Percentiles rank a stretch among this genome's conserved stretches.
Evolutionary conservation across 305 asterid genomes (phyloP).

Genomic region (Solanum hybrid): DNA sequence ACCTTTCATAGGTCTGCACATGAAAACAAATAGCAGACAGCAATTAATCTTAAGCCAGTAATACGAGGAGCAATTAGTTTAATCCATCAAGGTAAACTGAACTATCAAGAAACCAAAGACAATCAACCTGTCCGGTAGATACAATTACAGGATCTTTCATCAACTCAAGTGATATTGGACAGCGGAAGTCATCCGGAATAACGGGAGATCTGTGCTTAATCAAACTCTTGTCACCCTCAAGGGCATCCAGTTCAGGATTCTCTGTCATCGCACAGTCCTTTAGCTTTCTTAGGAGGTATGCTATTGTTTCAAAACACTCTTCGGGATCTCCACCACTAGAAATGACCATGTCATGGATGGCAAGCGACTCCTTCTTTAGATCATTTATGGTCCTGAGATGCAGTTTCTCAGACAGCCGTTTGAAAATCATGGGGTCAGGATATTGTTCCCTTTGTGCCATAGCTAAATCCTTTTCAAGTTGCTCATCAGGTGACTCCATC

Average conservation of each 20-base stretch:
- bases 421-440: constrained; percentile 53
- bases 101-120: background rate
- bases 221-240: constrained; percentile 53
- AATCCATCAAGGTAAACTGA: background rate
- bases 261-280: constrained; percentile 54
- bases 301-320: constrained; percentile 66
- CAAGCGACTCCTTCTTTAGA: constrained; percentile 60
- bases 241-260: constrained; percentile 44
- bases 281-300: constrained; percentile 59
- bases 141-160: constrained; percentile 99
- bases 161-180: constrained; percentile 93
- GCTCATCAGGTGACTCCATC: constrained; percentile 75
- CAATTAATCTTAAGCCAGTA: background rate
- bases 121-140: constrained; percentile 88
- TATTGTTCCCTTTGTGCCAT: constrained; percentile 66
- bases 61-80: background rate
- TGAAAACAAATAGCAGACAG: background rate
- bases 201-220: constrained; percentile 75
- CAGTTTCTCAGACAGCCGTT: constrained; percentile 78
- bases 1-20: constrained; percentile 80
- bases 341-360: constrained; percentile 83
- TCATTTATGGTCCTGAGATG: constrained; percentile 60
- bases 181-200: constrained; percentile 91
- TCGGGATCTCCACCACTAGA: constrained; percentile 62
- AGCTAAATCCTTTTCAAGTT: constrained; percentile 65